These are phyloP conservation scores for Sphenostylis stenocarpa DNA, from an alignment of 306 rosid species.

Conservation along the genomic window DNA sequence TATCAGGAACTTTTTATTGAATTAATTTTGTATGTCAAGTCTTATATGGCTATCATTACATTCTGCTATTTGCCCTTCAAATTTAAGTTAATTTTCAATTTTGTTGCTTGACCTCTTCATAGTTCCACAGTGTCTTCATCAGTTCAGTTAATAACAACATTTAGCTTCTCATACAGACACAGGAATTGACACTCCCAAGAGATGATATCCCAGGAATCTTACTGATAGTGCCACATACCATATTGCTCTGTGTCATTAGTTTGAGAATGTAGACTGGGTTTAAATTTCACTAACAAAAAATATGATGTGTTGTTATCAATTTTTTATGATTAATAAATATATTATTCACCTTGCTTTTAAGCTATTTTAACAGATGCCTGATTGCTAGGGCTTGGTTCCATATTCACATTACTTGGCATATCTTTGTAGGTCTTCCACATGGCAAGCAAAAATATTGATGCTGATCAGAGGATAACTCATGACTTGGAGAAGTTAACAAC, in stretches of 20 bases:
- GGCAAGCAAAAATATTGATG: constrained; percentile 73
- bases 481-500: constrained; percentile 79
- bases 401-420: constrained; percentile 27
- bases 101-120: neutral
- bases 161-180: neutral
- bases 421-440: constrained; percentile 75
- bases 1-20: neutral
- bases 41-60: neutral
- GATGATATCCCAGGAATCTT: neutral
- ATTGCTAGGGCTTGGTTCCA: constrained; percentile 13
- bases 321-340: neutral
- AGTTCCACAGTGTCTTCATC: neutral
- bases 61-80: neutral
- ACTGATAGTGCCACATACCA: neutral
- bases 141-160: neutral
- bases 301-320: neutral
- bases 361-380: neutral
- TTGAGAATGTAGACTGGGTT: neutral
- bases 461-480: constrained; percentile 86
- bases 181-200: neutral
- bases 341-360: neutral
- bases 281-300: neutral
- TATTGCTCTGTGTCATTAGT: neutral
- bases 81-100: neutral
- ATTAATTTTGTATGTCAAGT: neutral